A percentile compares a stretch with the other conserved stretches of the same genome.
Evolutionary conservation across 1,284 basidiomycete genomes (phyloP).

Genomic region (Volvariella surrecta): DNA sequence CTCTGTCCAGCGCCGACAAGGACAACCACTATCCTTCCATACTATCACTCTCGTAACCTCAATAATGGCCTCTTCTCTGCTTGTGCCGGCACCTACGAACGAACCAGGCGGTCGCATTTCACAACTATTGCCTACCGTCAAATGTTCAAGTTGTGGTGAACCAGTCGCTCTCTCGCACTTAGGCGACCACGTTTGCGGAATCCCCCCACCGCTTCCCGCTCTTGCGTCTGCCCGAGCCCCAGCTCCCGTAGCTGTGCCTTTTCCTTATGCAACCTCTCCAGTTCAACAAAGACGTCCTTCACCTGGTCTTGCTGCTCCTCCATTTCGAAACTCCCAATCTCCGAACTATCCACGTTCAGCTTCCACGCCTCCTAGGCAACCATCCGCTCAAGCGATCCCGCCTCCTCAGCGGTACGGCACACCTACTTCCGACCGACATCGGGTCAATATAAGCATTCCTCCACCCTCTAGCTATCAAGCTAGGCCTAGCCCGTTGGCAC

Average conservation of each 20-base stretch:
- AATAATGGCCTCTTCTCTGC: slow-evolving; percentile 32
- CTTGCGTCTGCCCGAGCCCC: slow-evolving; percentile 21
- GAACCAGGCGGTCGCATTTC: slow-evolving; percentile 41
- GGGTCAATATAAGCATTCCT: slow-evolving; percentile 17
- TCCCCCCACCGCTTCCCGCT: slow-evolving; percentile 33
- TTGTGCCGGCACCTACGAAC: slow-evolving; percentile 24
- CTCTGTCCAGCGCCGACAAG: slow-evolving; percentile 16
- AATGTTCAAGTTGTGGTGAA: slow-evolving; percentile 68
- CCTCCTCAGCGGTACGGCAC: slow-evolving; percentile 15
- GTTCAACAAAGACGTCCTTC: slow-evolving; percentile 7
- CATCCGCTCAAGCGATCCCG: slow-evolving; percentile 1
- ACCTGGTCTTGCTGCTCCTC: no score
- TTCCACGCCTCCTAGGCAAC: slow-evolving; percentile 8
- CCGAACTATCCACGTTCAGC: slow-evolving; percentile 6
- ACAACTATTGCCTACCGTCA: slow-evolving; percentile 74
- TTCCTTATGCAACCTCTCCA: slow-evolving; percentile 16
- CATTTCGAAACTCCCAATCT: slow-evolving; percentile 9
- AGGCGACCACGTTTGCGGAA: slow-evolving; percentile 63
- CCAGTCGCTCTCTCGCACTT: slow-evolving; percentile 64
- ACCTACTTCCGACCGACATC: slow-evolving; percentile 16
- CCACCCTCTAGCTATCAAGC: slow-evolving; percentile 16
- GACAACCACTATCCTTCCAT: slow-evolving; percentile 9
- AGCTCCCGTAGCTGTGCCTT: slow-evolving; percentile 9
- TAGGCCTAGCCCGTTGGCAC: slow-evolving; percentile 23
- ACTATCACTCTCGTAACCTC: slow-evolving; percentile 13